Conservation (phyloP, 768 basidiomycete genomes). For the Macrolepiota fuliginosa region DNA sequence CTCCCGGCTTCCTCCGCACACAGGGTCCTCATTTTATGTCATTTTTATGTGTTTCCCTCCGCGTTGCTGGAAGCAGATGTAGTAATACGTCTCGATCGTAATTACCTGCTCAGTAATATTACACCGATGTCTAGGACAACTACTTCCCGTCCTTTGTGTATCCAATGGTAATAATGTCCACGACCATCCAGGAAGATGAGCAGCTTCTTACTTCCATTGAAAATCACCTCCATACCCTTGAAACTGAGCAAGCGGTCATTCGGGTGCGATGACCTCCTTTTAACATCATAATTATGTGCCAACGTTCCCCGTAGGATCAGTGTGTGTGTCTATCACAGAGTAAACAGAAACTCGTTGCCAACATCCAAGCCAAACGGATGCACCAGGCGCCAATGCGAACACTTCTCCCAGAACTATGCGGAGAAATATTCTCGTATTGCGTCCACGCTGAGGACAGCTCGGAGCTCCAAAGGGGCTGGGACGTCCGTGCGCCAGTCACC, state of each 20-base stretch:
- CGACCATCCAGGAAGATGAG: no score
- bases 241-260: slow-evolving; percentile 4
- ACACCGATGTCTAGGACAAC: not conserved
- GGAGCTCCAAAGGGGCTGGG: not conserved
- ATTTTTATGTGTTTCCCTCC: not conserved
- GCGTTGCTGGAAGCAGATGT: not conserved
- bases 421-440: slow-evolving; percentile 20
- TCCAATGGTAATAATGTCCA: no score
- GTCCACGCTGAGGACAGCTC: not conserved
- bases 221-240: not conserved
- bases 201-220: not conserved
- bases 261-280: not conserved
- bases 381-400: slow-evolving; percentile 17
- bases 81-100: not conserved
- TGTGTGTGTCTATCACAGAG: not conserved
- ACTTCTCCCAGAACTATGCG: slow-evolving; percentile 20
- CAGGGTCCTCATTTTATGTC: slow-evolving; percentile 2
- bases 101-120: not conserved
- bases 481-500: slow-evolving; percentile 12
- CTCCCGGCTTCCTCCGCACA: slow-evolving; percentile 43
- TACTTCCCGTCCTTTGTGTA: no score
- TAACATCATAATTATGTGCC: not conserved
- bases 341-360: slow-evolving; percentile 13
- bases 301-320: slow-evolving; percentile 4
- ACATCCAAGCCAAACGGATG: slow-evolving; percentile 17